Conservation (phyloP, 352 stramenopile genomes). For the Pythium biforme region DNA sequence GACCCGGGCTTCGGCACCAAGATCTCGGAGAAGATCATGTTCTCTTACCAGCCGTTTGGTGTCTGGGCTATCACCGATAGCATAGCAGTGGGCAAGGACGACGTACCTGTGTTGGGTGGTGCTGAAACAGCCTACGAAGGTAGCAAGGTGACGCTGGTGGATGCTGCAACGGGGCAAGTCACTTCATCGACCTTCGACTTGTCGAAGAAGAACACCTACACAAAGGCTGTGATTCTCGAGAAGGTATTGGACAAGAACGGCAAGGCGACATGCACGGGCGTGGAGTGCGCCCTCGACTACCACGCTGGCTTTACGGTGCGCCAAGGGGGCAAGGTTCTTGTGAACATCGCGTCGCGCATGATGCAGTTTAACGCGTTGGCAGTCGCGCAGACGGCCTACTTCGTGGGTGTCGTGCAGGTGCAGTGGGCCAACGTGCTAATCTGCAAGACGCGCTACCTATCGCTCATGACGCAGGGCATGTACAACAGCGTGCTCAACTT, state of each 20-base stretch:
- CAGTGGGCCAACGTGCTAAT: slow-evolving; percentile 92
- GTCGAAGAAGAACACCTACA: slow-evolving; percentile 39
- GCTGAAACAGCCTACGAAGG: slow-evolving; percentile 43
- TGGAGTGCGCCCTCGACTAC: slow-evolving; percentile 60
- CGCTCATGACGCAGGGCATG: slow-evolving; percentile 90
- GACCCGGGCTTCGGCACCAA: slow-evolving; percentile 47
- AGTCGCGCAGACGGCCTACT: slow-evolving; percentile 86
- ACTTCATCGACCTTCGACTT: slow-evolving; percentile 34
- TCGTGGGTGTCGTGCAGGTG: slow-evolving; percentile 84
- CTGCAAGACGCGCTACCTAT: slow-evolving; percentile 92
- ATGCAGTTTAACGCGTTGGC: slow-evolving; percentile 80
- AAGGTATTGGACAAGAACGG: slow-evolving; percentile 41
- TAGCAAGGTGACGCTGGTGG: slow-evolving; percentile 36
- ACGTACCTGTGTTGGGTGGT: slow-evolving; percentile 32
- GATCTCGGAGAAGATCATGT: slow-evolving; percentile 59
- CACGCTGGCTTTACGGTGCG: slow-evolving; percentile 47
- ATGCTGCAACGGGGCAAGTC: slow-evolving; percentile 32
- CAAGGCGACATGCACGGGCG: slow-evolving; percentile 30
- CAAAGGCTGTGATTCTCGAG: slow-evolving; percentile 46
- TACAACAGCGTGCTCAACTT: slow-evolving; percentile 92
- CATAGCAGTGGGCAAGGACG: slow-evolving; percentile 22
- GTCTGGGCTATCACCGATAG: slow-evolving; percentile 70
- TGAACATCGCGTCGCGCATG: slow-evolving; percentile 90
- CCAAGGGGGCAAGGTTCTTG: slow-evolving; percentile 27
- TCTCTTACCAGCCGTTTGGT: slow-evolving; percentile 66